Percentiles rank a stretch among this genome's conserved stretches.
These are phyloP conservation scores for Pistacia integerrima DNA, from an alignment of 345 rosid genomes.

Conservation along the genomic window DNA sequence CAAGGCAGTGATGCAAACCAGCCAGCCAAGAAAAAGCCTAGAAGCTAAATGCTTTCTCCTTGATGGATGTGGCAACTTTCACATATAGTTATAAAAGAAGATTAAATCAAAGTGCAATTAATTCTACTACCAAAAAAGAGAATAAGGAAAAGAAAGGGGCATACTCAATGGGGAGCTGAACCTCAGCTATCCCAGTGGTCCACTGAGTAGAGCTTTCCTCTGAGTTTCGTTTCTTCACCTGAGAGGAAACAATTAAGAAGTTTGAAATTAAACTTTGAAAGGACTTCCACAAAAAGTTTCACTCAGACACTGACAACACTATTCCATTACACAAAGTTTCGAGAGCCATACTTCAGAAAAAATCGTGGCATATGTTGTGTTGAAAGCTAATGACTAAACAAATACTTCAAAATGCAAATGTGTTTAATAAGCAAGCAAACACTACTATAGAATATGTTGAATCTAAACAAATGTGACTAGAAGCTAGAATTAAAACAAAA, in stretches of 20 bases:
- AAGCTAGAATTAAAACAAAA: background rate
- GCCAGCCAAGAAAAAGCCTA: background rate
- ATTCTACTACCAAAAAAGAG: background rate
- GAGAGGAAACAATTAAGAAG: constrained; percentile 13
- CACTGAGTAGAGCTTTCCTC: constrained; percentile 99
- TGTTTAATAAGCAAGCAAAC: background rate
- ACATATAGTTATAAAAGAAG: background rate
- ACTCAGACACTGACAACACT: background rate
- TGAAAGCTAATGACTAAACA: background rate
- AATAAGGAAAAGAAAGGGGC: background rate
- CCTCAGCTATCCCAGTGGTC: constrained; percentile 98
- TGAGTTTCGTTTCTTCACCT: constrained; percentile 87
- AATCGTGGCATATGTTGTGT: background rate
- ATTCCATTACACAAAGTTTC: background rate
- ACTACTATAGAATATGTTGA: background rate
- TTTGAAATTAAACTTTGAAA: background rate
- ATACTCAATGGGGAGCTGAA: constrained; percentile 97
- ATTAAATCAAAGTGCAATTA: constrained; percentile 4
- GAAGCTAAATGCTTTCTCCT: background rate
- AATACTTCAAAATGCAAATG: background rate
- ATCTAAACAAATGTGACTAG: background rate
- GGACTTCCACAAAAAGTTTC: background rate
- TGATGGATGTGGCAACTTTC: background rate
- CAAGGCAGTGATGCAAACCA: constrained; percentile 1
- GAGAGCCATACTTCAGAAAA: background rate